Evolutionary conservation across 768 basidiomycete genomes (phyloP), one percentile per base, ranked within the genome.

Genomic region (Boletus coccyginus): DNA sequence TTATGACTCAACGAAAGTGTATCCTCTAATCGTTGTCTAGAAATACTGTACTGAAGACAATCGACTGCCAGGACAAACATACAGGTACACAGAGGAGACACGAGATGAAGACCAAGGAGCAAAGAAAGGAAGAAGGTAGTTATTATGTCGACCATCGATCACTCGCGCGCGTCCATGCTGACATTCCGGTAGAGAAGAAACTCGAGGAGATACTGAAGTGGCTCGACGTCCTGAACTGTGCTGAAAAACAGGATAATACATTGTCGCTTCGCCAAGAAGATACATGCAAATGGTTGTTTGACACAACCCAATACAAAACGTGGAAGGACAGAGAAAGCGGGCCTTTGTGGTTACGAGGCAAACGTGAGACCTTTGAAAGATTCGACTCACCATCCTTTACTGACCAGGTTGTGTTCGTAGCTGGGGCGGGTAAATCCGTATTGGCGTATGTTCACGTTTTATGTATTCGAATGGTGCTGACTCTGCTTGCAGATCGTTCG

Each of bases 391-490:
- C 16, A 21, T 8, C 1, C 13, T 49, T 29, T 12, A 19, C 46
- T 55, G 47, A 55, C 14, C n/a, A 17, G 16, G 16, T 35, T n/a
- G 17, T 16, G 5, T n/a, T 10, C 33, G 19, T 40, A 57, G 56
- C 45, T 42, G 56, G 56, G 3, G 51, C 56, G 2, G 56, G 52
- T 6, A 57, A 53, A 53, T 57, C 56, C 9, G 56, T 57, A 11
- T 27, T 57, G 43, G 51, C 51, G 56, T 57, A 47, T 24, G 57
- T 50, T 38, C 13, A n/a, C 3, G 3, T 19, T 42, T 3, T 5
- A 35, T 48, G 5, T 9, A 19, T 32, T 43, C 19, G 1, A 14
- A 14, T 1, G 16, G 16, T 11, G 3, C 27, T 48, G 3, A 56
- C 9, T 5, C 14, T 27, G 5, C 2, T 43, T 19, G 5, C 10